These are phyloP conservation scores for Eruca vesicaria DNA, from an alignment of 441 rosid species.

Conservation along the genomic window DNA sequence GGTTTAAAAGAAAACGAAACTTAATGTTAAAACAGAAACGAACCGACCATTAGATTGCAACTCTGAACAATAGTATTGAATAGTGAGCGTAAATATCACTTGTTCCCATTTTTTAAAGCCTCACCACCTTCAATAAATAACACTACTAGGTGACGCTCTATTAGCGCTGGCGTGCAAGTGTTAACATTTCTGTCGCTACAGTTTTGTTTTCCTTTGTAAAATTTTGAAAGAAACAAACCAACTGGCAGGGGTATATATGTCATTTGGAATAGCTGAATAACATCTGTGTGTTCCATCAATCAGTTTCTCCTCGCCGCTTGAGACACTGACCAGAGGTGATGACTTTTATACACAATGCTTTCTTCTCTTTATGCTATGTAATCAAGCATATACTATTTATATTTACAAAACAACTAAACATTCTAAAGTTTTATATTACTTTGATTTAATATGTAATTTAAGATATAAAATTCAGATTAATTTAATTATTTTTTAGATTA, in stretches of 20 bases:
- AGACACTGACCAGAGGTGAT: conserved; percentile 28
- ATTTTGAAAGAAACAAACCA: neutral
- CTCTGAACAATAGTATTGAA: neutral
- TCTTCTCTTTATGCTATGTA: neutral
- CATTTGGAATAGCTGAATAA: conserved; percentile 18
- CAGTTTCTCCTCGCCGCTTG: conserved; percentile 30
- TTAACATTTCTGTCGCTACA: neutral
- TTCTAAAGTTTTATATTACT: neutral
- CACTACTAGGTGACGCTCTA: neutral
- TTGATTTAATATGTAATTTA: neutral
- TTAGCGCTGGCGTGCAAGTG: neutral
- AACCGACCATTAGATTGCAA: neutral
- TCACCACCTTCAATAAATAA: neutral
- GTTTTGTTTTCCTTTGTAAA: neutral
- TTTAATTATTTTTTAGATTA: neutral
- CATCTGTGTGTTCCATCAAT: conserved; percentile 26
- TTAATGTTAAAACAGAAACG: neutral
- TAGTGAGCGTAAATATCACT: neutral
- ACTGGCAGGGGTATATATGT: neutral
- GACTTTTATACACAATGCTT: conserved; percentile 33
- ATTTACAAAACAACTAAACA: neutral
- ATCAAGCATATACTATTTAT: neutral
- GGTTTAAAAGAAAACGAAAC: neutral
- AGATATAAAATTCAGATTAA: neutral
- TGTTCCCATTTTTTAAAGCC: neutral